Evolutionary conservation across 2,329 filamentous ascomycete species (phyloP), one percentile per base, ranked within the genome.

Genomic region (Chaetomium sp.): DNA sequence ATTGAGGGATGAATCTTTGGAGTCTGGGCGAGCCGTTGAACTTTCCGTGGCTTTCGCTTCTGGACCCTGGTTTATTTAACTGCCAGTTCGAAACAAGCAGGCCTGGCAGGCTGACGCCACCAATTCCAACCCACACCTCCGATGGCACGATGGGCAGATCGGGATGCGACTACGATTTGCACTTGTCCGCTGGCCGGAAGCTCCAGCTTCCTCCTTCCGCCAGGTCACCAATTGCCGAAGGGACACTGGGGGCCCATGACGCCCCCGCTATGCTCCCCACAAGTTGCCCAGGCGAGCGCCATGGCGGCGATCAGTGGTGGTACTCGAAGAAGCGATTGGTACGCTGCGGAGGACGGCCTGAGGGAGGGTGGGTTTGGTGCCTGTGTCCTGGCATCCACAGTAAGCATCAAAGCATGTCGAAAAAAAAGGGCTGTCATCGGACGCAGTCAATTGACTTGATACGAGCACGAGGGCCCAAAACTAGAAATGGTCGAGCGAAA

Each of bases 141-240:
- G 54, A 12, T 51, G 59, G 27, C 59, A 23, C 27, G 54, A 16
- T 53, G 60, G 23, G 45, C 62, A 64, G 64, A 69, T 67, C 55
- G 62, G 58, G 63, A 64, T 64, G 57, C 61, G 42, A 54, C 29
- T 16, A n/a, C 51, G 62, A 64, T 64, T 64, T 60, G 38, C 57
- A 53, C 45, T 57, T 57, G 57, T 27, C 57, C 56, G 51, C 33
- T 51, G 45, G 42, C 35, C 45, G 45, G 53, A 51, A 45, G 55
- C 57, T 59, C 67, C 63, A 65, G 60, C 67, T 65, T 56, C 65
- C 63, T 35, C 54, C 62, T n/a, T 60, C 65, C 67, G 69, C 65
- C n/a, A 63, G 35, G 55, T 64, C 56, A 47, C 58, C 68, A 70
- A 72, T 72, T 72, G 70, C 70, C 69, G 69, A 67, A 12, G 45